phyloP scores from a whole-genome alignment of 2,329 filamentous ascomycete species.

The Furcasterigmium furcatum region DNA sequence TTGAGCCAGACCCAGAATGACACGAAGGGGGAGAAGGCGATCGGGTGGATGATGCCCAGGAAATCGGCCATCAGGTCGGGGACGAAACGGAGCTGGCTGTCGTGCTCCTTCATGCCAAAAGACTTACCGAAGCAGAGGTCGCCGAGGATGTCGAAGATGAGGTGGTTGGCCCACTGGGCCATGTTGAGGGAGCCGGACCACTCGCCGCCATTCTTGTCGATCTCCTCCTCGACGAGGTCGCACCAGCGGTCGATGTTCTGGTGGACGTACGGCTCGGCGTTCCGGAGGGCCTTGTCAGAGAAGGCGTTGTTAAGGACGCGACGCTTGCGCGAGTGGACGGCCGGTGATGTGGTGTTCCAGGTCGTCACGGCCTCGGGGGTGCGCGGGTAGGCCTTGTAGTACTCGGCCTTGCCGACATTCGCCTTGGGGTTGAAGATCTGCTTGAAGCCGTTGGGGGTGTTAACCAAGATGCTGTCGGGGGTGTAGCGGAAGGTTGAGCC shows the following conservation, averaged over 20 bases:
- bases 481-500: conserved; percentile 14
- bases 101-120: conserved; percentile 20
- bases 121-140: conserved; percentile 29
- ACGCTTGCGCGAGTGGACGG: conserved; percentile 26
- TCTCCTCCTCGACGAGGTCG: conserved; percentile 9
- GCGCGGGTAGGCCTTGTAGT: conserved; percentile 15
- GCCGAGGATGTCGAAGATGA: conserved; percentile 28
- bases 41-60: conserved; percentile 11
- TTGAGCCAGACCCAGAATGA: conserved; percentile 19
- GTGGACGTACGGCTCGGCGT: neutral
- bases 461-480: conserved; percentile 14
- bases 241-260: neutral
- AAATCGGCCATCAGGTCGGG: conserved; percentile 12
- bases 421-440: conserved; percentile 16
- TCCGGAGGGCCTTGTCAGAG: conserved; percentile 8
- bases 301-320: neutral
- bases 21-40: conserved; percentile 16
- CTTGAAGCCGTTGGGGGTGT: conserved; percentile 13
- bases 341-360: conserved; percentile 9
- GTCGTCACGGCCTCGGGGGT: conserved; percentile 12
- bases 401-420: conserved; percentile 15
- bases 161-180: conserved; percentile 13
- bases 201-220: conserved; percentile 3
- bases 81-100: conserved; percentile 11
- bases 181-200: conserved; percentile 9